Percentiles rank a stretch among this genome's conserved stretches.
phyloP scores from a whole-genome alignment of 2,329 filamentous ascomycete genomes.

The Pyrenophora teres region DNA sequence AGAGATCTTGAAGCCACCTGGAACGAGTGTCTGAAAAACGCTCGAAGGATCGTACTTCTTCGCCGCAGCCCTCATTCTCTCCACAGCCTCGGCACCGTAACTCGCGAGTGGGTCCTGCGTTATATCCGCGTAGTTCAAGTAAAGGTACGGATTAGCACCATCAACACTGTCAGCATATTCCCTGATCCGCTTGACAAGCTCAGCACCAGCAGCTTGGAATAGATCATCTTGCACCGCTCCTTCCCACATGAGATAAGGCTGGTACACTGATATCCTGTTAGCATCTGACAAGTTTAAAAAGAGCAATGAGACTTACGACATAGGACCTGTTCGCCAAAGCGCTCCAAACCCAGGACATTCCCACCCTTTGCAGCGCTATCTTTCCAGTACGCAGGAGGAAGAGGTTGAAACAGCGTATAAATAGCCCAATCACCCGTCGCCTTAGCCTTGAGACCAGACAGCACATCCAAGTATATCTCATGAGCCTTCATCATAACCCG shows the following conservation, averaged over 20 bases:
- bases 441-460: conserved; percentile 37
- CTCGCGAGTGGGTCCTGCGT: conserved; percentile 27
- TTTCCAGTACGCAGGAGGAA: conserved; percentile 46
- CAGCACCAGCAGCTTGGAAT: conserved; percentile 24
- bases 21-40: conserved; percentile 33
- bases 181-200: conserved; percentile 20
- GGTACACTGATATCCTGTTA: conserved; percentile 14
- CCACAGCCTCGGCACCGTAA: conserved; percentile 26
- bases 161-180: conserved; percentile 26
- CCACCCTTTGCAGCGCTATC: conserved; percentile 46
- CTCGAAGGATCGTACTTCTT: conserved; percentile 29
- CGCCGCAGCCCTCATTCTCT: conserved; percentile 26
- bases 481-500: conserved; percentile 46
- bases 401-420: conserved; percentile 45
- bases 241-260: conserved; percentile 29
- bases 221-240: conserved; percentile 25
- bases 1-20: conserved; percentile 38
- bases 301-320: conserved; percentile 19
- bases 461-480: conserved; percentile 49
- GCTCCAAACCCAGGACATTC: conserved; percentile 49
- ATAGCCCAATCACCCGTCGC: conserved; percentile 41
- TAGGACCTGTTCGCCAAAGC: conserved; percentile 20
- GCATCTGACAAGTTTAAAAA: neutral
- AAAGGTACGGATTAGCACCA: conserved; percentile 32
- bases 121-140: conserved; percentile 42